Base-by-base conservation (phyloP, 2,329 filamentous ascomycete genomes). In the Chaetothyriales sp. region DNA sequence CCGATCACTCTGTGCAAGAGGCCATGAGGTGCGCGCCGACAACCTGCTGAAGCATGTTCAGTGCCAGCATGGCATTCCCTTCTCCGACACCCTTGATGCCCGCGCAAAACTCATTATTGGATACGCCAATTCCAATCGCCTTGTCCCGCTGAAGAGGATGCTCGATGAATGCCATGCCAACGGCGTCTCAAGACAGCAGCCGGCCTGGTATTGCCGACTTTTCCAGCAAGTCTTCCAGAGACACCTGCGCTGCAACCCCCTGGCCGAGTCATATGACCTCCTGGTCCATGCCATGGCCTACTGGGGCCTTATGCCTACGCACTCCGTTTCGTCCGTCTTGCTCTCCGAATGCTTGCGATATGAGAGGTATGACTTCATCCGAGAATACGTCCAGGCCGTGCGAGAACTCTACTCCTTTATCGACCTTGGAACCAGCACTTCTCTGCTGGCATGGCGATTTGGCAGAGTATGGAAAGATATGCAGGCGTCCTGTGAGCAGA, bases 151-250 rank as follows among this genome's bases (percentile, higher is more conserved):
- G 8, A 47, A 68, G 46, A 55, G 53, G n/a, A 66, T 63, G n/a
- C 54, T 73, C 47, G 53, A 64, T 44, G 63, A 66, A 45, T 67
- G 72, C 61, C 65, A 69, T 46, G 56, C 62, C 7, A 61, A 64
- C 6, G 62, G 63, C 4, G 52, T 67, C 29, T 65, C 66, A 10
- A 56, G 54, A 5, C 57, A 59, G 15, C 58, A 61, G 10, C 54
- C 52, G 10, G 22, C 43, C 9, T 20, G 52, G 10, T 58, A 48
- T 44, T 51, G 44, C 2, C 15, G 43, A n/a, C 29, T 56, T n/a
- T 58, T 56, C 43, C 47, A 53, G 15, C 47, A 45, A 28, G 45
- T 59, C 8, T 43, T 59, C n/a, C n/a, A 46, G 28, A 47, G 49
- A 25, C 51, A 54, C 43, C 10, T 46, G 1, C 46, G 37, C 13